Base-by-base conservation (phyloP, 164 flowering plant species). In the Brasenia schreberi region DNA sequence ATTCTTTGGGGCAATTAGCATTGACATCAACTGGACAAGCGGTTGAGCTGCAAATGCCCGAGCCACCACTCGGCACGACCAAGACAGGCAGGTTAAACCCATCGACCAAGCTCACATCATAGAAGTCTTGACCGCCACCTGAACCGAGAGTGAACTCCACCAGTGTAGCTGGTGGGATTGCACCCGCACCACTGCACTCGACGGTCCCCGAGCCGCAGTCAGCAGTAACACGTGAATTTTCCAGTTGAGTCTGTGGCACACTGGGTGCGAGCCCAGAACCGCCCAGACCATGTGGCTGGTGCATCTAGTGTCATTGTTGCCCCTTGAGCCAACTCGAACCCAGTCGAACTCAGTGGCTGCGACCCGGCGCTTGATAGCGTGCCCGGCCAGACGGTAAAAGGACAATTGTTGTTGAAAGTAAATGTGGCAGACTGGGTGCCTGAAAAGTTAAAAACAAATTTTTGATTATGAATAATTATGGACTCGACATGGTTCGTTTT, bases 21-120 rank as follows among this genome's bases (percentile, higher is more conserved):
- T 91, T 89, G 70, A 92, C 70, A 62, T 92, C 96, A 44, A 78
- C 66, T 14, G 74, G 44, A 68, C 97, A 92, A 3, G 89, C 88
- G 14, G 92, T 81, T 5, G 94, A 43, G 1, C 79, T 80, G 71
- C 97, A 91, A 5, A 18, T 39, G 52, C 88, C 96, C 39, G 82
- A 69, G 43, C 94, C 92, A 11, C 93, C 89, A 0, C 70, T 70
- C 2, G 79, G 77, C 63, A 81, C 87, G 2, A 92, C 80, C 6
- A 83, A 5, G 86, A 92, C 74, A 0, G 90, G 89, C 10, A 92
- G 18, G 60, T 92, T 92, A 81, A 83, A 92, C 14, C 98, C 98
- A 64, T 92, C 98, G 1, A 92, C 98, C 4, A 89, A 82, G 79
- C 96, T 89, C 10, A 92, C 95, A 72, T 92, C 98, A 44, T 87